phyloP scores from a whole-genome alignment of 768 basidiomycete genomes.

The Wakefieldia striispora region DNA sequence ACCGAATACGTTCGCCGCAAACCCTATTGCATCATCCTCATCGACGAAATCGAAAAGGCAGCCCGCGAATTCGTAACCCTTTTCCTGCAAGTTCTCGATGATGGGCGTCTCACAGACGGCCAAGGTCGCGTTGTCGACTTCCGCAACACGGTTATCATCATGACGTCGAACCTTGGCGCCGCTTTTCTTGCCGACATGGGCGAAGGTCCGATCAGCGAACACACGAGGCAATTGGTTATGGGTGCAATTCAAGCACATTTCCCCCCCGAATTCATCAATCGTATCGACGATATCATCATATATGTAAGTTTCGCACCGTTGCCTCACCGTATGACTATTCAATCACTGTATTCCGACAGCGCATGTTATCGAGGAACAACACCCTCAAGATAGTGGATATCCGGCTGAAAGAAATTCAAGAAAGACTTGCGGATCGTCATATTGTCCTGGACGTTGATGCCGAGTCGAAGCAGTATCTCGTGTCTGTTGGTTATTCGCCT shows the following conservation, averaged over 20 bases:
- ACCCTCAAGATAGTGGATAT: constrained; percentile 87
- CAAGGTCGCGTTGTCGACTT: constrained; percentile 90
- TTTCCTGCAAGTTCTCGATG: constrained; percentile 85
- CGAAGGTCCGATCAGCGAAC: constrained; percentile 62
- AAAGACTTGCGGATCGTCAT: constrained; percentile 76
- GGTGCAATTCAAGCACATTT: constrained; percentile 79
- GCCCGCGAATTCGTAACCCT: constrained; percentile 71
- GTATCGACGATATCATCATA: constrained; percentile 83
- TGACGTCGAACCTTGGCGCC: constrained; percentile 91
- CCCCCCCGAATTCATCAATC: constrained; percentile 91
- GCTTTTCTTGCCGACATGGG: constrained; percentile 71
- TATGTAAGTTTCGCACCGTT: constrained; percentile 39
- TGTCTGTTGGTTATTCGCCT: constrained; percentile 74
- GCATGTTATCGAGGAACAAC: constrained; percentile 71
- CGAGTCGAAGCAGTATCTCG: constrained; percentile 74
- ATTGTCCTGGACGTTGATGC: constrained; percentile 75
- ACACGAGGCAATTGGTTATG: constrained; percentile 69
- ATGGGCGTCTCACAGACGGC: constrained; percentile 88
- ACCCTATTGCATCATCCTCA: constrained; percentile 82
- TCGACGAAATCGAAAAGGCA: constrained; percentile 92
- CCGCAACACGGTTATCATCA: constrained; percentile 89
- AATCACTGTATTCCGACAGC: constrained; percentile 45
- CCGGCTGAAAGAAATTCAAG: constrained; percentile 81
- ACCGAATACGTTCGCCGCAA: constrained; percentile 92
- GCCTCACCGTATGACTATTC: constrained; percentile 4